phyloP scores from a whole-genome alignment of 768 basidiomycete genomes.

The Xerocomus potaroensis region DNA sequence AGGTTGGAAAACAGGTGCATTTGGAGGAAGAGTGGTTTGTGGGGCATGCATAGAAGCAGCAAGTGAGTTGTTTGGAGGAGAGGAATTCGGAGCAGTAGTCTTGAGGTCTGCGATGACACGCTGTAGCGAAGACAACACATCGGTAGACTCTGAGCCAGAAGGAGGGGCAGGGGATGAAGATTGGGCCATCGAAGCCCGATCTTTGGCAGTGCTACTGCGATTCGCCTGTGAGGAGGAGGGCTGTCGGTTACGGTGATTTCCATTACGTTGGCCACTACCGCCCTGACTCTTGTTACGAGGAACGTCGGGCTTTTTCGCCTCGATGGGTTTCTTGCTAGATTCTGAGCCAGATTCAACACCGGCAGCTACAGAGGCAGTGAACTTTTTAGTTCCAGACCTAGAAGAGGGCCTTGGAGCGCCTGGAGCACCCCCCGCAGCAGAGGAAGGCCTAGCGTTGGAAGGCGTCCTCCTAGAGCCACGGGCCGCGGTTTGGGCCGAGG shows the following conservation, averaged over 20 bases:
- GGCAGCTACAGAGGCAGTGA: conserved; percentile 32
- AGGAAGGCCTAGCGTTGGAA: conserved; percentile 41
- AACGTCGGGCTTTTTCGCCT: conserved; percentile 47
- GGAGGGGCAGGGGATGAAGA: conserved; percentile 45
- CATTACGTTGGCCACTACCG: conserved; percentile 41
- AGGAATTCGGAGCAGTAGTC: conserved; percentile 62
- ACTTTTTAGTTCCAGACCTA: conserved; percentile 62
- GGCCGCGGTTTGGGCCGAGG: conserved; percentile 40
- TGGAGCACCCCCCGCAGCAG: conserved; percentile 39
- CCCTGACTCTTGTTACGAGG: conserved; percentile 53
- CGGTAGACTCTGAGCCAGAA: conserved; percentile 61
- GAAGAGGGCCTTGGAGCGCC: conserved; percentile 59
- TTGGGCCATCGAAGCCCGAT: conserved; percentile 38
- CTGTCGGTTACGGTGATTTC: conserved; percentile 52
- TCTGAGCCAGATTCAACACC: conserved; percentile 68
- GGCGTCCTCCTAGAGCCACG: conserved; percentile 58
- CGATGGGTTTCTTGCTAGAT: conserved; percentile 57
- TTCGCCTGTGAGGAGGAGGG: conserved; percentile 54
- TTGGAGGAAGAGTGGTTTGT: conserved; percentile 55
- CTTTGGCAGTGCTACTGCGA: conserved; percentile 49
- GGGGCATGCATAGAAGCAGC: conserved; percentile 44
- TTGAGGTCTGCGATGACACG: conserved; percentile 93
- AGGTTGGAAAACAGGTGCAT: conserved; percentile 74
- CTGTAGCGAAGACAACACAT: conserved; percentile 83
- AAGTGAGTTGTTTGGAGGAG: conserved; percentile 37